A percentile compares a stretch with the other conserved stretches of the same genome.
phyloP scores from a whole-genome alignment of 2,329 filamentous ascomycete species.

The Graphilbum ipis-grandicollis region DNA sequence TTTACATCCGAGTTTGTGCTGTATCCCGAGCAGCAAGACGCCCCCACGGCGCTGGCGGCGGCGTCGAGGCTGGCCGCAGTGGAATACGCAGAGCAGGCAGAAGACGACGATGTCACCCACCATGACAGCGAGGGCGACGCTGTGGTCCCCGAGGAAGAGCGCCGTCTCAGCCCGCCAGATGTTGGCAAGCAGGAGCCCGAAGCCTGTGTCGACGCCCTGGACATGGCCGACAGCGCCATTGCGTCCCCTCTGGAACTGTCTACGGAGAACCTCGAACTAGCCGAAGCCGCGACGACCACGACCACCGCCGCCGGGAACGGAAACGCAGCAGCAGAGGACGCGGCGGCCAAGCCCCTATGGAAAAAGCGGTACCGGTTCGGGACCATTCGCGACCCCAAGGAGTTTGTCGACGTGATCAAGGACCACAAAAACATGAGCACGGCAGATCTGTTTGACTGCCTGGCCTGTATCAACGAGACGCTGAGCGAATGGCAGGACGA shows the following conservation, averaged over 20 bases:
- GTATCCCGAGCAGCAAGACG: conserved; percentile 10
- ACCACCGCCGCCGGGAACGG: too few species aligned
- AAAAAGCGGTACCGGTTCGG: conserved; percentile 26
- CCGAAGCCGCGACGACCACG: conserved; percentile 2
- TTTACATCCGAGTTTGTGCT: conserved; percentile 4
- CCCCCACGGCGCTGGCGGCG: neutral
- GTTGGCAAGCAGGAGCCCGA: too few species aligned
- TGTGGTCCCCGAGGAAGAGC: too few species aligned
- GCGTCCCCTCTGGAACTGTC: too few species aligned
- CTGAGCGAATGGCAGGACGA: conserved; percentile 36
- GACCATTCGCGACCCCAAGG: conserved; percentile 31
- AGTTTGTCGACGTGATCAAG: conserved; percentile 29
- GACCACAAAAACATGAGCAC: conserved; percentile 30
- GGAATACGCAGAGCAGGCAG: neutral
- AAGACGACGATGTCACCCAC: too few species aligned
- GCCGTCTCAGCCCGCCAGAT: too few species aligned
- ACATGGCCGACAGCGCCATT: too few species aligned
- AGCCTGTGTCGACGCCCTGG: too few species aligned
- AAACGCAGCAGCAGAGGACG: conserved; percentile 3
- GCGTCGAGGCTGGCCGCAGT: neutral
- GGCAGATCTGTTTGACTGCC: conserved; percentile 24
- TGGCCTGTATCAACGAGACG: conserved; percentile 26
- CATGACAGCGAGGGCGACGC: too few species aligned
- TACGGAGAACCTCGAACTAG: too few species aligned
- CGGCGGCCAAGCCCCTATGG: conserved; percentile 9